phyloP scores from a whole-genome alignment of 176 grass and related monocot genomes.

The Carex scoparia region DNA sequence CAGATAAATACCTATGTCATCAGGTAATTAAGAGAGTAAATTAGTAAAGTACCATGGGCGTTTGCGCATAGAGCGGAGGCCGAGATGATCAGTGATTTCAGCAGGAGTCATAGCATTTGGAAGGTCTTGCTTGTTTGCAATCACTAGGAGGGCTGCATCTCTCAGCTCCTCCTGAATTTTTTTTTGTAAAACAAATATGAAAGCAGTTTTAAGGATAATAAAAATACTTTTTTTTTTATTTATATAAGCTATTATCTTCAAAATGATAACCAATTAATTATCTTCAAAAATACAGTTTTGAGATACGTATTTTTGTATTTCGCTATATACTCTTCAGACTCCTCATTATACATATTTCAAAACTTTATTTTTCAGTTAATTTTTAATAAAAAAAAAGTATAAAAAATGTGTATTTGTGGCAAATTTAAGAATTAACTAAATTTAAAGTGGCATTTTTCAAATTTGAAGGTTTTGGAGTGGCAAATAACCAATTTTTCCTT shows the following conservation, averaged over 20 bases:
- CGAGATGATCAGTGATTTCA: conserved; percentile 38
- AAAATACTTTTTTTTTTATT: not conserved
- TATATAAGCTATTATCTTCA: not conserved
- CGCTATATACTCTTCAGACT: no score
- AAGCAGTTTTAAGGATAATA: not conserved
- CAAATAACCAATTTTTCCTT: no score
- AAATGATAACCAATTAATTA: not conserved
- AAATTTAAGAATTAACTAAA: no score
- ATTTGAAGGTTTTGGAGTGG: no score
- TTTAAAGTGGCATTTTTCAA: no score
- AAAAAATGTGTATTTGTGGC: no score
- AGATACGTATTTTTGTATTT: no score
- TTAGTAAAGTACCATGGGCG: conserved; percentile 19
- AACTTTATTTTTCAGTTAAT: no score
- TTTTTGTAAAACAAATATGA: not conserved
- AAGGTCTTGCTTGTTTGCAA: conserved; percentile 45
- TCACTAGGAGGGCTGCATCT: conserved; percentile 34
- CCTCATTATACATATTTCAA: no score
- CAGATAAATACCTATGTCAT: not conserved
- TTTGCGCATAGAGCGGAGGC: conserved; percentile 22
- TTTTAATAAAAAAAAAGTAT: no score
- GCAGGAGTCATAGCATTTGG: conserved; percentile 41
- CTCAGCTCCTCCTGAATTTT: conserved; percentile 30
- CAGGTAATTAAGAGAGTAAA: not conserved
- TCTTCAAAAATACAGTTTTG: not conserved